Evolutionary conservation across 345 rosid species (phyloP).

Genomic region (Ailanthus altissimus): DNA sequence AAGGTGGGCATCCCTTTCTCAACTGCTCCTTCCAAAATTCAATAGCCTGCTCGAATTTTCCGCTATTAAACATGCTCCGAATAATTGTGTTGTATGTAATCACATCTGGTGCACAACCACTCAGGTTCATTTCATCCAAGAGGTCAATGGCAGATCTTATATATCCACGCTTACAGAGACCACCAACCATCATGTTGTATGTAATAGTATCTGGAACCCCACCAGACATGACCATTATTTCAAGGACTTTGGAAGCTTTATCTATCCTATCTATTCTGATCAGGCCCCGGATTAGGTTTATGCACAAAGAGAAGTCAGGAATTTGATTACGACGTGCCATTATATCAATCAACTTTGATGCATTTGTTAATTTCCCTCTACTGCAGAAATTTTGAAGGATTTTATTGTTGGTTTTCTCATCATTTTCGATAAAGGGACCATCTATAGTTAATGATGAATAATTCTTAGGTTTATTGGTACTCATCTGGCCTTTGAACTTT

Average conservation of each 20-base stretch:
- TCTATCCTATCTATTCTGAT: conserved; percentile 50
- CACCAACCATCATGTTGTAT: conserved; percentile 75
- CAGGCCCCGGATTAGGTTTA: conserved; percentile 70
- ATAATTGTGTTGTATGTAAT: conserved; percentile 74
- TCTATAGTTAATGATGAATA: conserved; percentile 31
- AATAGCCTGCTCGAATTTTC: conserved; percentile 60
- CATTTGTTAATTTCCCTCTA: conserved; percentile 52
- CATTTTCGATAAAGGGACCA: conserved; percentile 54
- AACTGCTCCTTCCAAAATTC: conserved; percentile 70
- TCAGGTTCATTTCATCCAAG: conserved; percentile 71
- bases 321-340: conserved; percentile 79
- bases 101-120: conserved; percentile 80
- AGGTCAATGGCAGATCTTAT: conserved; percentile 56
- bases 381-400: conserved; percentile 62
- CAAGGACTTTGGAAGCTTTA: conserved; percentile 58
- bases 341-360: conserved; percentile 57
- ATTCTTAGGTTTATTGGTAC: conserved; percentile 25
- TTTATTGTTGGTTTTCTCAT: conserved; percentile 61
- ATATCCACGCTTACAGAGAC: conserved; percentile 62
- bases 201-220: conserved; percentile 78
- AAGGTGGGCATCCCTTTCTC: conserved; percentile 74
- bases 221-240: conserved; percentile 81
- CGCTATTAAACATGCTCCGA: conserved; percentile 60
- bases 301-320: conserved; percentile 72
- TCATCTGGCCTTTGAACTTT: conserved; percentile 33